Base-by-base conservation (phyloP, 805 yeast genomes). In the Yarrowia deformans region DNA sequence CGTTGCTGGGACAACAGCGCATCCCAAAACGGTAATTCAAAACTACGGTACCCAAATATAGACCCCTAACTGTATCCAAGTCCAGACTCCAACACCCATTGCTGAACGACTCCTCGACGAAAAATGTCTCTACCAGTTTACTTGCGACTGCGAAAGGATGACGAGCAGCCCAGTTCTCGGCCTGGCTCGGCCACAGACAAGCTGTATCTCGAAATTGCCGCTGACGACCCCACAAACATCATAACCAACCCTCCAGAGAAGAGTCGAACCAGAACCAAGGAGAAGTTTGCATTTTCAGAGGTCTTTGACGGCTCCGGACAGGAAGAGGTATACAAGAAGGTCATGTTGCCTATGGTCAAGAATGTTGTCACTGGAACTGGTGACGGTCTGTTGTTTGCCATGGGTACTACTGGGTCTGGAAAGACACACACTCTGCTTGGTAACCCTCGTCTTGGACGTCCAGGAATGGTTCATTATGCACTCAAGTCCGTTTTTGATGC, bases 391-490 rank as follows among this genome's bases (percentile, higher is more conserved):
- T 72, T 84, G 39, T 82, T 85, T 72, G 80, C 86, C 0, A 72
- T 85, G 72, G 88, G 88, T 0, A 85, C 88, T 42, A 82, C 87
- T 0, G 84, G 84, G 43, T 80, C 85, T 7, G 88, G 88, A 1
- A 85, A 85, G 71, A 70, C 77, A 9, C 73, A 75, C 64, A 76
- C 79, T 3, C 69, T 74, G 16, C 72, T 76, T 8, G 80, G 79
- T 14, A 69, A 71, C 61, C 50, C 55, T 34, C 70, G 66, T 12
- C 67, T 69, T 9, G 70, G 75, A 2, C 75, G 77, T 40, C 81
- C 83, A 8, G 84, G 84, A 3, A 72, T 82, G 55, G 75, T 78
- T 14, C 67, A 80, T 74, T 67, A 79, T 75, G 74, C 79, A 70
- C 12, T 77, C 73, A 70, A 81, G 76, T 69, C 80, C 70, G 61